Evolutionary conservation across 2,329 filamentous ascomycete species (phyloP), one percentile per base, ranked within the genome.

Genomic region (Phyllosticta capitalensis): DNA sequence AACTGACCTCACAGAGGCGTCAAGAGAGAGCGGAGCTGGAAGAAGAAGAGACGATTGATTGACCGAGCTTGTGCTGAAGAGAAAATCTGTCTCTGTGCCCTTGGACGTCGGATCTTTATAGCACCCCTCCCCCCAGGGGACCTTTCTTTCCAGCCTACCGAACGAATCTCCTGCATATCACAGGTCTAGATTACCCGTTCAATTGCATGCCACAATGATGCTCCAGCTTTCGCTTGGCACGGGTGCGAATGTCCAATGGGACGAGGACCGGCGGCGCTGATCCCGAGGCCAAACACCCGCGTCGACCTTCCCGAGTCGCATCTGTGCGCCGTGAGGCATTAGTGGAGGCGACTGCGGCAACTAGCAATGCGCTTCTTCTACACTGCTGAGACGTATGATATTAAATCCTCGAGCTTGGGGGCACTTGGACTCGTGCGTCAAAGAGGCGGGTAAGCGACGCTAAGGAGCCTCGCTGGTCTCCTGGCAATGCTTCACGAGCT

Each of bases 281-380:
- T 45, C 38, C 38, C 17, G 38, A 45, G 38, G 38, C 38, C 38
- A 45, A 45, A 45, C 38, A 45, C 38, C 38, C 38, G 38, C 38
- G 38, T 45, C 17, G 38, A 45, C 38, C 17, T 45, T 45, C 14
- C 14, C 38, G 17, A 45, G 38, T 45, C 38, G 38, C 38, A 45
- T 45, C 38, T 45, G 14, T 45, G 38, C 38, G 49, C 51, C 30
- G 26, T 12, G 55, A 57, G 38, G 51, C 48, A 57, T 52, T 52
- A 49, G 21, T 19, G 54, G 17, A 45, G 55, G 49, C 49, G 55
- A 50, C 52, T 57, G 51, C 55, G 49, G 49, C 55, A 45, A 48
- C 48, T 28, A 28, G 24, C 9, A 20, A 26, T 49, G 55, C 49
- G 49, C 26, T 45, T 19, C 21, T 38, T 26, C 38, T 19, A 10